Percentiles rank a stretch among this genome's conserved stretches.
These are phyloP conservation scores for Candida tallmaniae DNA, from an alignment of 805 yeast genomes.

Conservation along the genomic window DNA sequence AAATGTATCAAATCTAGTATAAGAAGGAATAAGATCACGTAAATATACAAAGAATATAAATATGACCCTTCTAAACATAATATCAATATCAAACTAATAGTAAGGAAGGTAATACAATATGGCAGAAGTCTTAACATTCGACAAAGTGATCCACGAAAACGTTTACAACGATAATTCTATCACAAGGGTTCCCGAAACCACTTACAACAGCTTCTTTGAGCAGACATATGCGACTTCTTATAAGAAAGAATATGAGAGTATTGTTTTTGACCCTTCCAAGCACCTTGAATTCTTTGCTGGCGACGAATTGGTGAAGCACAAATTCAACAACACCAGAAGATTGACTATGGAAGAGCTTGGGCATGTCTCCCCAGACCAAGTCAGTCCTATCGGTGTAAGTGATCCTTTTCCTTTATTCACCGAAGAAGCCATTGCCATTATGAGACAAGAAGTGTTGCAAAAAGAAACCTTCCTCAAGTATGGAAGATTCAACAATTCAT, in stretches of 20 bases:
- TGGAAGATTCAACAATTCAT: slow-evolving; percentile 38
- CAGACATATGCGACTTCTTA: slow-evolving; percentile 20
- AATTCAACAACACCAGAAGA: slow-evolving; percentile 23
- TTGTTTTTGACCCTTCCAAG: slow-evolving; percentile 27
- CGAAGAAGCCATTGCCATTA: slow-evolving; percentile 53
- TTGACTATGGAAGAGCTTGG: slow-evolving; percentile 48
- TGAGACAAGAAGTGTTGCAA: slow-evolving; percentile 51
- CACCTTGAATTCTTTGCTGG: slow-evolving; percentile 27
- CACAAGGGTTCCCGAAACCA: slow-evolving; percentile 25
- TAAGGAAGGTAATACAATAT: too few relatives aligned
- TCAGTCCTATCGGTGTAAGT: slow-evolving; percentile 52
- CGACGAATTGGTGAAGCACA: slow-evolving; percentile 9
- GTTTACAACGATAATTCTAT: slow-evolving; percentile 13
- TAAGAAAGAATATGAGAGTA: not conserved
- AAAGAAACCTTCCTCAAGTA: slow-evolving; percentile 42
- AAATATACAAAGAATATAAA: too few relatives aligned
- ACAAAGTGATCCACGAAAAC: not conserved
- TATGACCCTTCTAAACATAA: too few relatives aligned
- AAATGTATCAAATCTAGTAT: too few relatives aligned
- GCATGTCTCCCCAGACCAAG: slow-evolving; percentile 40
- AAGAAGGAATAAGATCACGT: too few relatives aligned
- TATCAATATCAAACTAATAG: too few relatives aligned
- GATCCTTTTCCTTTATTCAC: slow-evolving; percentile 61
- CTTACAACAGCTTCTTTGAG: slow-evolving; percentile 28
- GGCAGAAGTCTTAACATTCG: too few relatives aligned